These are phyloP conservation scores for Psilocybe cubensis DNA, from an alignment of 768 basidiomycete genomes.

Conservation along the genomic window DNA sequence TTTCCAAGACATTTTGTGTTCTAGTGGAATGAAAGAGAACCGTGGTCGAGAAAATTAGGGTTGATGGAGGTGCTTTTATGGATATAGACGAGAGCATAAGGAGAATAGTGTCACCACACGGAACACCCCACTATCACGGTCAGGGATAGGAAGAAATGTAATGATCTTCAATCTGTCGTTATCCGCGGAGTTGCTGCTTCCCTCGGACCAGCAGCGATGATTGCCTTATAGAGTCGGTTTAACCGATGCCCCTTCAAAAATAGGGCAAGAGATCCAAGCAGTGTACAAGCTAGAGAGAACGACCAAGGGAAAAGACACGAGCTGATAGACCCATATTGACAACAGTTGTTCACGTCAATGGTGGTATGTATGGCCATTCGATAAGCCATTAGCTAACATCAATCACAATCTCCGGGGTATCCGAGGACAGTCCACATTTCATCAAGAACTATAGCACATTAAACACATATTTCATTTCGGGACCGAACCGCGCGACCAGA, in stretches of 20 bases:
- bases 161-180: constrained; percentile 35
- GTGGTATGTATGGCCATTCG: neutral
- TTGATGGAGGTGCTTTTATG: constrained; percentile 36
- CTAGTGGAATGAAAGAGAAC: constrained; percentile 24
- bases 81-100: constrained; percentile 30
- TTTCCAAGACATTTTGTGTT: constrained; percentile 38
- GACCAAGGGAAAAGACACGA: no score
- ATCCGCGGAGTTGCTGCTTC: constrained; percentile 29
- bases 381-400: constrained; percentile 6
- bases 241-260: constrained; percentile 21
- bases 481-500: neutral
- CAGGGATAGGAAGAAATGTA: constrained; percentile 39
- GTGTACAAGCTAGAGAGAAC: no score
- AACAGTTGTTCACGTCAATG: neutral
- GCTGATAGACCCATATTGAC: neutral
- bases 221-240: constrained; percentile 23
- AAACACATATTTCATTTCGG: neutral
- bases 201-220: constrained; percentile 26
- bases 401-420: constrained; percentile 20
- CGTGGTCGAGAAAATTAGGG: constrained; percentile 24
- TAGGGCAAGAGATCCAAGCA: no score
- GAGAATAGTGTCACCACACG: constrained; percentile 41
- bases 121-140: constrained; percentile 39
- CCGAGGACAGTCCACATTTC: constrained; percentile 18
- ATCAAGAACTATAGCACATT: neutral